phyloP scores from a whole-genome alignment of 306 rosid species.

The Pyrus bretschneideri region DNA sequence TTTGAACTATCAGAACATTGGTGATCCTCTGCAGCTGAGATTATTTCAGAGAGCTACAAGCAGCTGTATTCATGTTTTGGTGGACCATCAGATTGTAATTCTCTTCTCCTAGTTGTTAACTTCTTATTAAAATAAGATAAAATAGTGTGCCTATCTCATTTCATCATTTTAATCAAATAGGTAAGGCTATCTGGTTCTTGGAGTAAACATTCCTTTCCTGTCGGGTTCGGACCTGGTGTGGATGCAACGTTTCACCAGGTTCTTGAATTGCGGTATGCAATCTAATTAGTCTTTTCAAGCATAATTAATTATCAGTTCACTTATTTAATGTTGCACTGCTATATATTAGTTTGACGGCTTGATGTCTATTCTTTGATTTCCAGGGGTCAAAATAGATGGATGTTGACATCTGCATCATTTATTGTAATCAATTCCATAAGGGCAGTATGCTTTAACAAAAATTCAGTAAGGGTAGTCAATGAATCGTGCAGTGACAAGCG shows the following conservation, averaged over 20 bases:
- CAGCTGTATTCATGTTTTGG: constrained; percentile 68
- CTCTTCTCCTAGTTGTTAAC: constrained; percentile 1
- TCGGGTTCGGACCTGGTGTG: constrained; percentile 78
- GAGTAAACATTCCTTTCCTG: constrained; percentile 43
- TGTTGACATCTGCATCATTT: constrained; percentile 68
- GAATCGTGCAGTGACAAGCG: constrained; percentile 27
- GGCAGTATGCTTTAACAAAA: neutral
- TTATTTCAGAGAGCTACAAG: constrained; percentile 27
- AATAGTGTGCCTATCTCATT: constrained; percentile 12
- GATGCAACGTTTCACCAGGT: constrained; percentile 72
- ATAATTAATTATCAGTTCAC: neutral
- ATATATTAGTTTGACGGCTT: neutral
- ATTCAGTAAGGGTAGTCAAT: constrained; percentile 25
- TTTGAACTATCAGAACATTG: constrained; percentile 26
- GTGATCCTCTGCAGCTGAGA: constrained; percentile 31
- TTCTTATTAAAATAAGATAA: neutral
- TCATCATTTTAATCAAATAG: constrained; percentile 31
- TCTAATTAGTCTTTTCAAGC: neutral
- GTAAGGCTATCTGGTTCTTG: constrained; percentile 52
- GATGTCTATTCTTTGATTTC: constrained; percentile 12
- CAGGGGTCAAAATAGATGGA: constrained; percentile 50
- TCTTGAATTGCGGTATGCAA: constrained; percentile 58
- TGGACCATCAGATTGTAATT: constrained; percentile 50
- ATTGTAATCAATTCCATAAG: constrained; percentile 50
- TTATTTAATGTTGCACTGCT: neutral